Conservation (phyloP, 2,329 filamentous ascomycete genomes). For the Xylaria sp. region DNA sequence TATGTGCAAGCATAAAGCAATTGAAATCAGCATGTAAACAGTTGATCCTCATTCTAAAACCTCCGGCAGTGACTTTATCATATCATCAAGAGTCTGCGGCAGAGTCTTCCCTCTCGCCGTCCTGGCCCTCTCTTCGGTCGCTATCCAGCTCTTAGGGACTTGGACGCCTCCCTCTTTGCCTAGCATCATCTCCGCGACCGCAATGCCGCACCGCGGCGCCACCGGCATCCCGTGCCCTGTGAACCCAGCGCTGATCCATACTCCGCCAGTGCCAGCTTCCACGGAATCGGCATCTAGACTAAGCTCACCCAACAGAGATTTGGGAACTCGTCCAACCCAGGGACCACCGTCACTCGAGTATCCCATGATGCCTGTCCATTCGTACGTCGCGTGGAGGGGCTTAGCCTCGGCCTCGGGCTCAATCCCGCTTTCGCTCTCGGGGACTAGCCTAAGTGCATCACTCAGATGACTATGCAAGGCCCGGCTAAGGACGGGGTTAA, state of each 20-base stretch:
- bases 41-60: no score
- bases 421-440: neutral
- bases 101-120: neutral
- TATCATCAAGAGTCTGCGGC: no score
- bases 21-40: no score
- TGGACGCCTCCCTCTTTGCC: neutral
- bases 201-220: slow-evolving; percentile 68
- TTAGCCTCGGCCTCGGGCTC: slow-evolving; percentile 33
- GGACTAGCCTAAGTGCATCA: neutral
- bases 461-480: neutral
- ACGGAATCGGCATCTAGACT: slow-evolving; percentile 42
- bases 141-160: neutral
- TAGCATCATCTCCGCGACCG: slow-evolving; percentile 64
- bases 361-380: slow-evolving; percentile 84
- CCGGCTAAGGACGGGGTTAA: neutral
- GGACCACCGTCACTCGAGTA: slow-evolving; percentile 70
- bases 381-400: slow-evolving; percentile 59
- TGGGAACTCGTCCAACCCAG: slow-evolving; percentile 71
- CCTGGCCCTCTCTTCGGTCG: neutral
- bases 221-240: slow-evolving; percentile 80
- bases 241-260: slow-evolving; percentile 70
- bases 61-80: no score
- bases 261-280: slow-evolving; percentile 49
- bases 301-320: slow-evolving; percentile 15
- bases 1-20: no score